These are phyloP conservation scores for Dryas integrifolia DNA, from an alignment of 331 rosid species.

Conservation along the genomic window DNA sequence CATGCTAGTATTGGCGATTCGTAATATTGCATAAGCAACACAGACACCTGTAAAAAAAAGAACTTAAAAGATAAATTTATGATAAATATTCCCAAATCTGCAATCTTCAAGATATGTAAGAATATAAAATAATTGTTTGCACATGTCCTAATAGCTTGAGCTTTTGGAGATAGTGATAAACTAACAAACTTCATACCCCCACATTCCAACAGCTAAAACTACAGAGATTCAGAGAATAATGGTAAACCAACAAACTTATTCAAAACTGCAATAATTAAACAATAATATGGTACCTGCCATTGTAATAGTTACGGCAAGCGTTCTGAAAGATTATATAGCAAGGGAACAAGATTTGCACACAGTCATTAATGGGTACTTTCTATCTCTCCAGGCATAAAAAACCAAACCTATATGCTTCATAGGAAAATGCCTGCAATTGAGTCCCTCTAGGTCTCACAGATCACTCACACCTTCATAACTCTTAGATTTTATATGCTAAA, in stretches of 20 bases:
- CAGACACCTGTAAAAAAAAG: slow-evolving; percentile 54
- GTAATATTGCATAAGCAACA: slow-evolving; percentile 54
- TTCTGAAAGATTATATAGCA: not conserved
- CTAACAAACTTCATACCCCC: not conserved
- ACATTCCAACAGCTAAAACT: not conserved
- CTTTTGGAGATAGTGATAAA: not conserved
- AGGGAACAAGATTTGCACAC: not conserved
- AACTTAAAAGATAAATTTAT: not conserved
- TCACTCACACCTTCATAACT: not conserved
- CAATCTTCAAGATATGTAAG: not conserved
- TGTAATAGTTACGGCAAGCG: not conserved
- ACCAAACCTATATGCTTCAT: not conserved
- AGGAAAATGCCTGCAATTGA: not conserved
- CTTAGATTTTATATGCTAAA: not conserved
- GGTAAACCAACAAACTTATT: not conserved
- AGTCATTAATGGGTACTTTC: not conserved
- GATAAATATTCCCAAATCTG: not conserved
- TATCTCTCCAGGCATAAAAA: not conserved
- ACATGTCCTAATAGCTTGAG: not conserved
- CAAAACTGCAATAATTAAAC: not conserved
- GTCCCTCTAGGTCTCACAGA: not conserved
- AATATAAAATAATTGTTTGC: not conserved
- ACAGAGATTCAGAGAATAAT: not conserved
- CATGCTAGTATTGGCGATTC: slow-evolving; percentile 75
- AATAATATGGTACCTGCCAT: not conserved